Percentiles rank a stretch among this genome's conserved stretches.
Conservation (phyloP, 495 filamentous ascomycete species). For the Platismatia glauca region DNA sequence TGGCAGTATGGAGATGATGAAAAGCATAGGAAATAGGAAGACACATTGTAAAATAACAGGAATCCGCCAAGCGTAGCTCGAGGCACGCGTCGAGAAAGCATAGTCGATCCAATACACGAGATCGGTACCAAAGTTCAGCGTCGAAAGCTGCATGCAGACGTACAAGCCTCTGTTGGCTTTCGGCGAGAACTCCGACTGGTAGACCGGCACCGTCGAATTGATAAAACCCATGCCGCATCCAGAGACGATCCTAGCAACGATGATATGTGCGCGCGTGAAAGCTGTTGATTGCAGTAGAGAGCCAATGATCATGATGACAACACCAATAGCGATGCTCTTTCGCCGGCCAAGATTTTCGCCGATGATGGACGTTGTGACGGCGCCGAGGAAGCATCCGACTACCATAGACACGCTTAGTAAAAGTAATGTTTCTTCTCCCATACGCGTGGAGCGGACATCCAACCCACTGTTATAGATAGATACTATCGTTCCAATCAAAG, state of each 20-base stretch:
- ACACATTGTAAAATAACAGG: slow-evolving; percentile 34
- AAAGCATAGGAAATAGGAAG: slow-evolving; percentile 31
- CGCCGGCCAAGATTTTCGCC: slow-evolving; percentile 40
- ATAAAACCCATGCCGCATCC: slow-evolving; percentile 30
- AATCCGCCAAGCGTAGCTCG: slow-evolving; percentile 32
- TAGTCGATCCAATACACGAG: slow-evolving; percentile 44
- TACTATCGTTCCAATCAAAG: slow-evolving; percentile 29
- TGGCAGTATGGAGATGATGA: slow-evolving; percentile 29
- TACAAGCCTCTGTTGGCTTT: slow-evolving; percentile 27
- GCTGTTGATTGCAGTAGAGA: slow-evolving; percentile 35
- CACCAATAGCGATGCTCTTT: slow-evolving; percentile 35
- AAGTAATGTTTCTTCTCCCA: neutral
- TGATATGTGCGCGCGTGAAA: slow-evolving; percentile 23
- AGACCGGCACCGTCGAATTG: slow-evolving; percentile 33
- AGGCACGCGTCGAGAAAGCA: slow-evolving; percentile 31
- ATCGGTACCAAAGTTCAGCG: slow-evolving; percentile 34
- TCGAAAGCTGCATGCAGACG: slow-evolving; percentile 33
- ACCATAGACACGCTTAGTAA: neutral
- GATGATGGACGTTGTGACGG: slow-evolving; percentile 37
- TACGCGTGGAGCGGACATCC: neutral
- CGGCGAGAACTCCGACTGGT: slow-evolving; percentile 35
- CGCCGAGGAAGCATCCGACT: slow-evolving; percentile 37
- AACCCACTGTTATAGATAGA: slow-evolving; percentile 28
- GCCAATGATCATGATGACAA: slow-evolving; percentile 36
- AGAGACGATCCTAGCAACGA: slow-evolving; percentile 26